Evolutionary conservation across 192 early-diverging fungal species (phyloP), one percentile per base, ranked within the genome.

Genomic region (Entomortierella beljakovae): DNA sequence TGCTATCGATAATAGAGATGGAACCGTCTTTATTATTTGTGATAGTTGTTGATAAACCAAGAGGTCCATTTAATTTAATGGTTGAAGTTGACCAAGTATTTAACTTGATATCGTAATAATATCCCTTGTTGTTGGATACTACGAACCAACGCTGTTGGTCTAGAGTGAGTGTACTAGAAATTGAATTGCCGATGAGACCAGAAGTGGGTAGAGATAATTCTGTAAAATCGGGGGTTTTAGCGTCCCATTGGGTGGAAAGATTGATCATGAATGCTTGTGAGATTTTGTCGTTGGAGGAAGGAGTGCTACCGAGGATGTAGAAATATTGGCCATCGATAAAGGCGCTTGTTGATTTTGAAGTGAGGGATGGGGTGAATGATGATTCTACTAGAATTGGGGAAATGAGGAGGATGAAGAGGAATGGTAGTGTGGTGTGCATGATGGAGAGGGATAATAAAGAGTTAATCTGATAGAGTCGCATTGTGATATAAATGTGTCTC

Each of bases 211-310:
- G n/a, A n/a, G n/a, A n/a, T 33, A 56, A 33, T 33, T 6, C 29
- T 33, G 1, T 29, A 32, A 56, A 20, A 11, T 4, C 16, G 4
- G 61, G 61, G 31, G 18, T 35, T 5, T 16, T 64, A 3, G 22
- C 25, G 34, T 64, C 52, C 61, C 61, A 64, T 11, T 48, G 52
- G 32, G 34, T 34, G 20, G 61, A 53, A 0, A 64, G 49, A 15
- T 64, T 33, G 61, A 64, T 23, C 33, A 25, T 25, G 49, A 51
- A 64, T 18, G 61, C 26, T 35, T 64, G 46, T 52, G 20, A 29
- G 29, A 28, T 48, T 5, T 34, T 34, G 54, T 56, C 20, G 51
- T 53, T 26, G 31, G 33, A 2, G 28, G n/a, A n/a, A n/a, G n/a
- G n/a, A n/a, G n/a, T 28, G 0, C 65, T 56, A 0, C 52, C 55